Conservation (phyloP, 2,329 filamentous ascomycete species). For the Cladophialophora psammophila region DNA sequence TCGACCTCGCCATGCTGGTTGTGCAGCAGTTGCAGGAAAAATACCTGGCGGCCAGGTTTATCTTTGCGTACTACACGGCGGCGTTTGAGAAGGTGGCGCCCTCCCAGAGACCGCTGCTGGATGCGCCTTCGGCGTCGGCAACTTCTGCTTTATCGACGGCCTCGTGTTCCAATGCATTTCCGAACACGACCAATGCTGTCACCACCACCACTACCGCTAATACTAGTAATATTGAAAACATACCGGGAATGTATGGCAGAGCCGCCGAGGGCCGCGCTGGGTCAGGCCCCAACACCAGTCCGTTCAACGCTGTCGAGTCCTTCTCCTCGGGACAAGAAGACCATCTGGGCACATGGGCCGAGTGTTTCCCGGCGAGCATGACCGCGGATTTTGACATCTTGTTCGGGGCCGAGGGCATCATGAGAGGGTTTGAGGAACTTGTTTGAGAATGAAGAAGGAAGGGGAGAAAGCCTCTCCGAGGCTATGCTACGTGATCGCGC, state of each 20-base stretch:
- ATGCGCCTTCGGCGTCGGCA: background rate
- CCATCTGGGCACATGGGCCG: constrained; percentile 16
- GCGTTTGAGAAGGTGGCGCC: constrained; percentile 24
- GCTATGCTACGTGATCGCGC: too few species aligned
- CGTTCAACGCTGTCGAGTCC: background rate
- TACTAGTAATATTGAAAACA: background rate
- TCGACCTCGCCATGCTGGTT: constrained; percentile 26
- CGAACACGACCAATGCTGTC: background rate
- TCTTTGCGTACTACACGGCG: constrained; percentile 24
- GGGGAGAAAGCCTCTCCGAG: too few species aligned
- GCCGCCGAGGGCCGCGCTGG: background rate
- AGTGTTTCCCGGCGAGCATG: constrained; percentile 14
- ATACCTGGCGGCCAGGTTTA: constrained; percentile 22
- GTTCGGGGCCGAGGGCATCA: constrained; percentile 20
- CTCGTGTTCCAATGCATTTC: background rate
- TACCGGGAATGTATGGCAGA: background rate
- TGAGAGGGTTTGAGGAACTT: constrained; percentile 16
- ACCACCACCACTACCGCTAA: background rate
- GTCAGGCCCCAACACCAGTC: background rate
- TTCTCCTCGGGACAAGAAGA: constrained; percentile 18
- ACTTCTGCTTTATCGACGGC: background rate
- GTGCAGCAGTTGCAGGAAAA: constrained; percentile 23
- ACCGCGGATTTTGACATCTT: constrained; percentile 17
- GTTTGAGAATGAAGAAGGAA: background rate
- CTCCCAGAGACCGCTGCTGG: constrained; percentile 5